Evolutionary conservation across 305 asterid species (phyloP).

Genomic region (Fraxinus velutina): DNA sequence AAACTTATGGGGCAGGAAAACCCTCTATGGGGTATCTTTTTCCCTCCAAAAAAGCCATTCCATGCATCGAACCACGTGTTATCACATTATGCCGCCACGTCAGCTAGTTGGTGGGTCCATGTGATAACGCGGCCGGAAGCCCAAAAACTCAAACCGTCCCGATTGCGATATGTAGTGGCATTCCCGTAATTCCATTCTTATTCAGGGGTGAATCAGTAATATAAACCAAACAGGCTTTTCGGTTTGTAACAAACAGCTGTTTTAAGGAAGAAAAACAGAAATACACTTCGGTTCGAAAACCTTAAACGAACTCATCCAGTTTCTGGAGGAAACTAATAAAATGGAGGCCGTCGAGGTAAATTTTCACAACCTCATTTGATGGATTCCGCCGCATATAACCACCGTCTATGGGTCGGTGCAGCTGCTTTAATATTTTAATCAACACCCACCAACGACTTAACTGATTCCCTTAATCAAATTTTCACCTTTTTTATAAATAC

Average conservation of each 20-base stretch:
- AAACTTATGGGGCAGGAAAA: neutral
- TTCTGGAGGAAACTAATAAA: neutral
- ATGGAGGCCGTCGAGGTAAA: constrained; percentile 13
- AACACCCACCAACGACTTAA: neutral
- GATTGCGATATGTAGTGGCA: constrained; percentile 1
- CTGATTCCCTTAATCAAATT: neutral
- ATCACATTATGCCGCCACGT: constrained; percentile 25
- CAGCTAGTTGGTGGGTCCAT: neutral
- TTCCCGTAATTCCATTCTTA: neutral
- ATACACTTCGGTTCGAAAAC: neutral
- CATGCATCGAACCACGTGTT: constrained; percentile 25
- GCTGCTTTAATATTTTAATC: neutral
- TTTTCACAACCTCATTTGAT: neutral
- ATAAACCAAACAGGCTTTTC: neutral
- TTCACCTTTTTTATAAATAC: too few species aligned
- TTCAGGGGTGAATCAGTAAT: neutral
- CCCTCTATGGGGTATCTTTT: neutral
- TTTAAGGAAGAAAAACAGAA: neutral
- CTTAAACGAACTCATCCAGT: neutral
- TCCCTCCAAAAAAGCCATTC: constrained; percentile 22
- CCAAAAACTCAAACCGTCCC: constrained; percentile 19
- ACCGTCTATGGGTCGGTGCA: neutral
- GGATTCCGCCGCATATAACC: neutral
- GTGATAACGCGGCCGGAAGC: constrained; percentile 23
- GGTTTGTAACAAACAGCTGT: constrained; percentile 12